phyloP scores from a whole-genome alignment of 306 rosid species.

The Glycine tomentella region DNA sequence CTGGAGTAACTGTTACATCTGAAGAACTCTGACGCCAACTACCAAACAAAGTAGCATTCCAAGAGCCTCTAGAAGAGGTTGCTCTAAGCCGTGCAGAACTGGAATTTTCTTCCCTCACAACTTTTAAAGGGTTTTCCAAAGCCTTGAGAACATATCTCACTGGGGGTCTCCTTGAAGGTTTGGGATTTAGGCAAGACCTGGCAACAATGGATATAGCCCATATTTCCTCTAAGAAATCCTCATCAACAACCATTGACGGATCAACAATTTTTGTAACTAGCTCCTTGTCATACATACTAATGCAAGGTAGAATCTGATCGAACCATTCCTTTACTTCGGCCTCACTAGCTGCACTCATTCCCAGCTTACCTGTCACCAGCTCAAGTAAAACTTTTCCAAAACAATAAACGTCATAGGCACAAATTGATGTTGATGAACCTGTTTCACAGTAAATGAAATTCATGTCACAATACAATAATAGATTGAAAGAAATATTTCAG shows the following conservation, averaged over 20 bases:
- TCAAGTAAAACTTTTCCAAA: conserved; percentile 94
- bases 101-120: conserved; percentile 86
- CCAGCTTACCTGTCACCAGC: conserved; percentile 85
- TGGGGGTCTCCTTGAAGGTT: conserved; percentile 84
- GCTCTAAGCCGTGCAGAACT: conserved; percentile 79
- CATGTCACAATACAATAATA: conserved; percentile 35
- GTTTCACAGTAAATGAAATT: conserved; percentile 47
- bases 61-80: conserved; percentile 86
- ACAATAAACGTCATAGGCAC: conserved; percentile 91
- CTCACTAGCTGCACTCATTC: conserved; percentile 76
- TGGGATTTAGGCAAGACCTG: conserved; percentile 89
- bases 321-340: conserved; percentile 66
- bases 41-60: conserved; percentile 92
- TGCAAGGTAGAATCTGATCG: conserved; percentile 66
- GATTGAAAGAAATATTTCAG: conserved; percentile 7
- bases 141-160: conserved; percentile 91
- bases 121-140: conserved; percentile 89
- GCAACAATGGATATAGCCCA: conserved; percentile 99
- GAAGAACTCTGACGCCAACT: conserved; percentile 95
- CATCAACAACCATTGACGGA: conserved; percentile 83
- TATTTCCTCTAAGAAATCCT: conserved; percentile 94
- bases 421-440: conserved; percentile 74
- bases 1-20: conserved; percentile 63
- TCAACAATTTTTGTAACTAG: conserved; percentile 80
- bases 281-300: conserved; percentile 85